phyloP scores from a whole-genome alignment of 768 basidiomycete species.

The Albatrellus ellisii region DNA sequence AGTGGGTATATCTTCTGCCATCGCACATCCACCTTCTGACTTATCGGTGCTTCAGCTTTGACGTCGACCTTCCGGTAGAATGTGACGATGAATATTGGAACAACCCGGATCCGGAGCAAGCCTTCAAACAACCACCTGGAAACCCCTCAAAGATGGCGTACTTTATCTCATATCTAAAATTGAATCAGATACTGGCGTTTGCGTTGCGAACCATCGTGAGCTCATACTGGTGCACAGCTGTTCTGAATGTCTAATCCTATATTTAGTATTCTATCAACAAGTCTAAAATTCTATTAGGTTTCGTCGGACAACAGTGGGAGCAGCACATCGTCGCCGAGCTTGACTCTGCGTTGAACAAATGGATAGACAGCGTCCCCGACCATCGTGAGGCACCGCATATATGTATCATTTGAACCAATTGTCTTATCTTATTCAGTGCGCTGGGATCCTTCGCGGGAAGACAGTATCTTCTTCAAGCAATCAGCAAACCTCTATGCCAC shows the following conservation, averaged over 20 bases:
- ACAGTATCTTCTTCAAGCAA: conserved; percentile 19
- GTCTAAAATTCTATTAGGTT: conserved; percentile 40
- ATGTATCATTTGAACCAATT: conserved; percentile 13
- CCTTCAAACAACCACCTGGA: conserved; percentile 51
- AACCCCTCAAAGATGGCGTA: conserved; percentile 40
- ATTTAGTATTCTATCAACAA: conserved; percentile 63
- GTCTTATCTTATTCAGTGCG: conserved; percentile 18
- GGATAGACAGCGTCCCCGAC: conserved; percentile 30
- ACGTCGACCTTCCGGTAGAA: conserved; percentile 11
- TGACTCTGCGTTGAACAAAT: conserved; percentile 32
- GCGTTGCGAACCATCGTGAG: conserved; percentile 48
- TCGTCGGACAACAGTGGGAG: conserved; percentile 37
- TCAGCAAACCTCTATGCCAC: conserved; percentile 26
- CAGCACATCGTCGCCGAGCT: conserved; percentile 31
- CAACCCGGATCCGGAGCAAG: conserved; percentile 7
- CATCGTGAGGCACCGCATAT: conserved; percentile 17
- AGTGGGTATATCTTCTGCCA: conserved; percentile 29
- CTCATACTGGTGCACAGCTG: not conserved
- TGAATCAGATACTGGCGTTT: conserved; percentile 51
- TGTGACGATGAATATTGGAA: conserved; percentile 15
- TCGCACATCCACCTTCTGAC: not conserved
- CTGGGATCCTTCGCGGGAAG: conserved; percentile 14
- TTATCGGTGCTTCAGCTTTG: conserved; percentile 16
- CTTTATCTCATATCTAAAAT: conserved; percentile 42
- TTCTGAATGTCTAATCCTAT: not conserved